Percentiles rank a stretch among this genome's conserved stretches.
phyloP scores from a whole-genome alignment of 441 rosid genomes.

The Erysimum pusillum region DNA sequence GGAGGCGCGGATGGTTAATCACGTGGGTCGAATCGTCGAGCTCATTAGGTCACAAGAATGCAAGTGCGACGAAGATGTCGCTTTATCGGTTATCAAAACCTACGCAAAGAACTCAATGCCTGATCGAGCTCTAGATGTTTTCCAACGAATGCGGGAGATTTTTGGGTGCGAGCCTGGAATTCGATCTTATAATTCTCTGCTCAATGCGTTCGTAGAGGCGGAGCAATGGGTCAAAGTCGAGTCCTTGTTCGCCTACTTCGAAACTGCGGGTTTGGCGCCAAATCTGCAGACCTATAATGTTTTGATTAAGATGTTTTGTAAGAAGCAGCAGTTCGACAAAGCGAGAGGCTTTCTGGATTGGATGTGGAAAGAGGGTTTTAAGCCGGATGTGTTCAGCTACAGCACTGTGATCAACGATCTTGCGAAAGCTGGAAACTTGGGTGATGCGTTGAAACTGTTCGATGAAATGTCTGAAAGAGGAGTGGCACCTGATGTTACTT shows the following conservation, averaged over 20 bases:
- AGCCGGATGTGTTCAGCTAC: slow-evolving; percentile 72
- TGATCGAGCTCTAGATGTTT: slow-evolving; percentile 64
- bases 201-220: slow-evolving; percentile 68
- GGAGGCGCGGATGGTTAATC: slow-evolving; percentile 54
- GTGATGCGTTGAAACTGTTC: slow-evolving; percentile 68
- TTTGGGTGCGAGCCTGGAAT: slow-evolving; percentile 81
- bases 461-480: slow-evolving; percentile 81
- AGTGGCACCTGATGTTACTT: slow-evolving; percentile 66
- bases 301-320: slow-evolving; percentile 75
- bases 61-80: slow-evolving; percentile 75
- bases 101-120: slow-evolving; percentile 72
- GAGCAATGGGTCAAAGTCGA: slow-evolving; percentile 65
- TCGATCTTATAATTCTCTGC: slow-evolving; percentile 68
- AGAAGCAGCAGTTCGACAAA: slow-evolving; percentile 63
- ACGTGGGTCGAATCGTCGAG: slow-evolving; percentile 66
- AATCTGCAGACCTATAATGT: slow-evolving; percentile 81
- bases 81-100: slow-evolving; percentile 66
- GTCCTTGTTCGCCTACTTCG: slow-evolving; percentile 59
- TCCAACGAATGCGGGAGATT: slow-evolving; percentile 66
- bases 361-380: slow-evolving; percentile 63
- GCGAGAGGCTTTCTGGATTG: slow-evolving; percentile 64
- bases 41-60: slow-evolving; percentile 58
- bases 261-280: slow-evolving; percentile 60
- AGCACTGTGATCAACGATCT: slow-evolving; percentile 63
- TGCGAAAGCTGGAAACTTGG: slow-evolving; percentile 62